phyloP scores from a whole-genome alignment of 352 stramenopile species.

The Pythium phragmitis region DNA sequence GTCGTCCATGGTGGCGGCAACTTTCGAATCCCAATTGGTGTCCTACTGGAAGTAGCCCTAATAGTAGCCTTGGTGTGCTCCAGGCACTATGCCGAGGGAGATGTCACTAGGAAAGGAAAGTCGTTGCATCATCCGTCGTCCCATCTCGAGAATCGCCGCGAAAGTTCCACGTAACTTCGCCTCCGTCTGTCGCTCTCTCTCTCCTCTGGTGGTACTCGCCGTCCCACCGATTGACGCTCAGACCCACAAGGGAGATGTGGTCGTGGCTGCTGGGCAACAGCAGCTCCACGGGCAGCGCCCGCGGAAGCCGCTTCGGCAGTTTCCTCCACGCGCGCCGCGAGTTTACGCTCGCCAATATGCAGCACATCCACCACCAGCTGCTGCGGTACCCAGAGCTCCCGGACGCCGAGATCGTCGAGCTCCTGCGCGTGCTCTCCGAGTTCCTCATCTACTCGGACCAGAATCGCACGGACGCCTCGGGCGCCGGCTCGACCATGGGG shows the following conservation, averaged over 20 bases:
- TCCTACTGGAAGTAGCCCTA: background rate
- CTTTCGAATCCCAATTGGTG: background rate
- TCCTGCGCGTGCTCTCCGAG: slow-evolving; percentile 77
- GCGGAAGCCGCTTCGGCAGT: slow-evolving; percentile 22
- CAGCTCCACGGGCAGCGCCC: slow-evolving; percentile 11
- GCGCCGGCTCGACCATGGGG: background rate
- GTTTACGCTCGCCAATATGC: slow-evolving; percentile 72
- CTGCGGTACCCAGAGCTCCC: slow-evolving; percentile 50
- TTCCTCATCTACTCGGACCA: slow-evolving; percentile 90
- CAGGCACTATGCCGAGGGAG: slow-evolving; percentile 6
- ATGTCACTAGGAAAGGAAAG: slow-evolving; percentile 21
- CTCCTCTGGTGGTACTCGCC: background rate
- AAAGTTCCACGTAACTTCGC: background rate
- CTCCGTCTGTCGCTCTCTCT: background rate
- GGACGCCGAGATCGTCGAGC: slow-evolving; percentile 76
- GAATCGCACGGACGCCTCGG: slow-evolving; percentile 36
- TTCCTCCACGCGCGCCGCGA: slow-evolving; percentile 34
- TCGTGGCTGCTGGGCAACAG: slow-evolving; percentile 39
- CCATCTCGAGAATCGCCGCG: background rate
- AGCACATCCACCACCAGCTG: slow-evolving; percentile 74
- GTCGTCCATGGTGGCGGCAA: slow-evolving; percentile 4
- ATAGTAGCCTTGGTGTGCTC: background rate
- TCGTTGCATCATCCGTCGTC: slow-evolving; percentile 29
- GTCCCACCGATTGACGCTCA: background rate
- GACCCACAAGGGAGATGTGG: slow-evolving; percentile 30